Conservation (phyloP, 768 basidiomycete genomes). For the Leccinellum luteum region DNA sequence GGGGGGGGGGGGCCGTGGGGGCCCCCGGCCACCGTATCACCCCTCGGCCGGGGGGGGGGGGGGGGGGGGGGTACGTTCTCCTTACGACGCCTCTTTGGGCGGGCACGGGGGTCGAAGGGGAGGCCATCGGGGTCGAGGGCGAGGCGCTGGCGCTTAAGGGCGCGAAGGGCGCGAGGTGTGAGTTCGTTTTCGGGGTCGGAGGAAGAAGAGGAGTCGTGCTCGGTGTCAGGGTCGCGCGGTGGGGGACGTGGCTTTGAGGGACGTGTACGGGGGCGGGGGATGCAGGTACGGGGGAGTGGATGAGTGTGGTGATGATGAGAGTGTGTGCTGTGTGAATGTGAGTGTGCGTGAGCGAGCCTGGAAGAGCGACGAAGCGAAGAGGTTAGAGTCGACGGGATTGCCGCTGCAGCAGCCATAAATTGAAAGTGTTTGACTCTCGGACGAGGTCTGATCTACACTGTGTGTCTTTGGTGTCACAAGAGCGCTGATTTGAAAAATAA, state of each 20-base stretch:
- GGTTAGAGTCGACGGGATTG: conserved; percentile 18
- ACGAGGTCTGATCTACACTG: conserved; percentile 12
- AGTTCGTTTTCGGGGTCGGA: conserved; percentile 30
- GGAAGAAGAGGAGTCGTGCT: conserved; percentile 19
- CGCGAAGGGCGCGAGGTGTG: conserved; percentile 34
- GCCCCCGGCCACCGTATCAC: too few relatives aligned
- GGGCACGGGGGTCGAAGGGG: conserved; percentile 13
- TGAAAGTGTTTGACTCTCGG: conserved; percentile 1
- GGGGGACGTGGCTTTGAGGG: background rate
- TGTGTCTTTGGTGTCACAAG: background rate
- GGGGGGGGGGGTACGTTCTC: conserved; percentile 9
- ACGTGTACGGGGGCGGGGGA: conserved; percentile 18
- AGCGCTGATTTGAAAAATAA: background rate
- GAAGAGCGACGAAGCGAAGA: conserved; percentile 31
- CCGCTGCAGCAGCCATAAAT: conserved; percentile 30
- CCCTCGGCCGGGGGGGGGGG: too few relatives aligned
- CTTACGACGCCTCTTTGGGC: conserved; percentile 24
- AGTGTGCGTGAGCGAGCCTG: conserved; percentile 21
- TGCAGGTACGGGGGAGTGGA: conserved; percentile 29
- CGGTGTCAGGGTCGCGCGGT: conserved; percentile 14
- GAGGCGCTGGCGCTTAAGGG: conserved; percentile 33
- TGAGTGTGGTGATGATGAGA: conserved; percentile 15
- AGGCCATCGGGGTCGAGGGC: conserved; percentile 30
- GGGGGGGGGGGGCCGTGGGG: too few relatives aligned
- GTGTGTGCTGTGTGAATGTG: too few relatives aligned